These are phyloP conservation scores for Chiua virens DNA, from an alignment of 768 basidiomycete genomes.

Conservation along the genomic window DNA sequence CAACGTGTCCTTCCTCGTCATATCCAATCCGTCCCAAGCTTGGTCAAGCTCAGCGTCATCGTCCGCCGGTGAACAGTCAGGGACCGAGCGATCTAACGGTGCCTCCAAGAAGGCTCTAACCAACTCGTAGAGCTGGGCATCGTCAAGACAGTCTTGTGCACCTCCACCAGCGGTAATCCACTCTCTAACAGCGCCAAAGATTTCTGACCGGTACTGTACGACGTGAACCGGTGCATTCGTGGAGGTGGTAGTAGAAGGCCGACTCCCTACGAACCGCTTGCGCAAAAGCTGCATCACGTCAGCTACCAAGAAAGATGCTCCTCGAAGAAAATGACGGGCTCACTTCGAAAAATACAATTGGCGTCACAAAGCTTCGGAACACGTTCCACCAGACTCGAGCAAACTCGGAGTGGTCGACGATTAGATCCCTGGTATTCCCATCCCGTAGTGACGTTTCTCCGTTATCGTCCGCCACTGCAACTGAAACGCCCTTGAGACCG, in stretches of 20 bases:
- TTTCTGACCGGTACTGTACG: constrained; percentile 55
- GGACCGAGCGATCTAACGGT: constrained; percentile 51
- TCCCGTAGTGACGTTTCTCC: constrained; percentile 80
- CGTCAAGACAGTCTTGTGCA: constrained; percentile 77
- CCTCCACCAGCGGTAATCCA: constrained; percentile 77
- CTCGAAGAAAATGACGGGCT: constrained; percentile 13
- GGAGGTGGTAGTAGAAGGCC: constrained; percentile 44
- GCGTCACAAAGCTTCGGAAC: constrained; percentile 80
- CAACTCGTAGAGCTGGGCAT: constrained; percentile 58
- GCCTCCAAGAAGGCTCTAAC: constrained; percentile 60
- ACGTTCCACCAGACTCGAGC: constrained; percentile 79
- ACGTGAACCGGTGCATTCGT: constrained; percentile 45
- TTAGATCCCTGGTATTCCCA: constrained; percentile 68
- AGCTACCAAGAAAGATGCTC: not conserved
- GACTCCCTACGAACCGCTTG: constrained; percentile 63
- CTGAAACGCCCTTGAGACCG: constrained; percentile 73
- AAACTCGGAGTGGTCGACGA: constrained; percentile 74
- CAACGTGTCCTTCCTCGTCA: constrained; percentile 42
- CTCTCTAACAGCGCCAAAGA: constrained; percentile 63
- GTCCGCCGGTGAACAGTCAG: constrained; percentile 33
- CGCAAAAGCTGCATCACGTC: constrained; percentile 56
- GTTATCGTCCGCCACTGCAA: constrained; percentile 83
- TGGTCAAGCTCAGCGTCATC: constrained; percentile 46
- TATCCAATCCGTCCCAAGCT: constrained; percentile 46
- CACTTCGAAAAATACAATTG: constrained; percentile 84